These are phyloP conservation scores for Salvia miltiorrhiza DNA, from an alignment of 257 asterid genomes.

Conservation along the genomic window DNA sequence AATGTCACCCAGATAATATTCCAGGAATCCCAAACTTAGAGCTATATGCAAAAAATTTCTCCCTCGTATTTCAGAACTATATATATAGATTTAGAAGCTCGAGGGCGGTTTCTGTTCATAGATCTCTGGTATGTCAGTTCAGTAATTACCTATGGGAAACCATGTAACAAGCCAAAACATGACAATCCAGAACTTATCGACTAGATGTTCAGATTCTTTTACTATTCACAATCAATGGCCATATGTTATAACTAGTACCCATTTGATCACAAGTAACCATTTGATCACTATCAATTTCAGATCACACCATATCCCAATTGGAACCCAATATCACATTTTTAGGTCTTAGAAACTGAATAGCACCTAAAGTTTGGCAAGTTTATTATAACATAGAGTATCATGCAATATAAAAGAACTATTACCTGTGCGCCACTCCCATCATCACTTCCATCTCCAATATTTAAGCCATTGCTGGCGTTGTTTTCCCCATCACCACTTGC, in stretches of 20 bases:
- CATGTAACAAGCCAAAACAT: not conserved
- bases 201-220: not conserved
- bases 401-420: not conserved
- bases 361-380: no score
- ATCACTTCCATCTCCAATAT: slow-evolving; percentile 58
- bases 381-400: no score
- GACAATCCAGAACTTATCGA: not conserved
- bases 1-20: not conserved
- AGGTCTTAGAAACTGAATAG: no score
- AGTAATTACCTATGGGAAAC: not conserved
- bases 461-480: slow-evolving; percentile 46
- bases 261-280: no score
- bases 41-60: not conserved
- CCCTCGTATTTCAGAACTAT: not conserved
- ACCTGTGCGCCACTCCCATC: slow-evolving; percentile 84
- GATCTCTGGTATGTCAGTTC: not conserved
- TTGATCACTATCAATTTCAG: no score
- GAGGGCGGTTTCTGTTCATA: not conserved
- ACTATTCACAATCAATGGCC: no score
- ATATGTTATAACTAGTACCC: no score
- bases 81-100: not conserved
- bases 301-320: no score
- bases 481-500: slow-evolving; percentile 56
- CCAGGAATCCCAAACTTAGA: not conserved
- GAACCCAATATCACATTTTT: no score